phyloP scores from a whole-genome alignment of 2,329 filamentous ascomycete genomes.

The Talaromyces sp. region DNA sequence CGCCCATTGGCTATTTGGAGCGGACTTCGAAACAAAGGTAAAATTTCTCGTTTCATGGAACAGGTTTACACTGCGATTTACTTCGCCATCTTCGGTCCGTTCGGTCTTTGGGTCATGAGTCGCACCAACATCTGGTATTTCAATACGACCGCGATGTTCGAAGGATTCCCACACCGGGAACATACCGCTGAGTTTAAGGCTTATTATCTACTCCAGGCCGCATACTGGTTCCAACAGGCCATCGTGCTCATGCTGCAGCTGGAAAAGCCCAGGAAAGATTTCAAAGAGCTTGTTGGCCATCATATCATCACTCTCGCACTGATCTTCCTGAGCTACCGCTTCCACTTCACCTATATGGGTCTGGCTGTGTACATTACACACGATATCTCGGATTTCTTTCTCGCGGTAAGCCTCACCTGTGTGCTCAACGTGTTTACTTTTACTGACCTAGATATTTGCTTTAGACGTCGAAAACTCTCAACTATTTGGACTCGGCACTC shows the following conservation, averaged over 20 bases:
- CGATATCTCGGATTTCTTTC: conserved; percentile 92
- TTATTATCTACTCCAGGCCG: conserved; percentile 90
- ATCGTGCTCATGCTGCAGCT: conserved; percentile 80
- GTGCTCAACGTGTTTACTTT: not conserved
- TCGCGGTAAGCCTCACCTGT: conserved; percentile 59
- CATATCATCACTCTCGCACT: conserved; percentile 83
- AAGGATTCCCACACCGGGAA: conserved; percentile 74
- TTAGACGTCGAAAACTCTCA: conserved; percentile 82
- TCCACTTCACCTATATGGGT: conserved; percentile 95
- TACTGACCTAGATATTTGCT: not conserved
- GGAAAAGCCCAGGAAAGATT: conserved; percentile 93
- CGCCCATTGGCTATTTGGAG: conserved; percentile 66
- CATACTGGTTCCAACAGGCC: conserved; percentile 93
- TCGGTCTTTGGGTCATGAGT: conserved; percentile 85
- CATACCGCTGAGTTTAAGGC: conserved; percentile 83
- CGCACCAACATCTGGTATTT: conserved; percentile 94
- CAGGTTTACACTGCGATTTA: conserved; percentile 92
- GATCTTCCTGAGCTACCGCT: conserved; percentile 83
- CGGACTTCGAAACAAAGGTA: conserved; percentile 66
- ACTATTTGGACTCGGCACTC: conserved; percentile 76
- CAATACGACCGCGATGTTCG: conserved; percentile 86
- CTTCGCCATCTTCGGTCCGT: conserved; percentile 75
- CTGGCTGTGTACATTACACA: conserved; percentile 91
- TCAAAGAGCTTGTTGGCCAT: conserved; percentile 85
- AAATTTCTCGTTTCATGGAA: conserved; percentile 91